Evolutionary conservation across 345 rosid species (phyloP).

Genomic region (Bretschneidera sinensis): DNA sequence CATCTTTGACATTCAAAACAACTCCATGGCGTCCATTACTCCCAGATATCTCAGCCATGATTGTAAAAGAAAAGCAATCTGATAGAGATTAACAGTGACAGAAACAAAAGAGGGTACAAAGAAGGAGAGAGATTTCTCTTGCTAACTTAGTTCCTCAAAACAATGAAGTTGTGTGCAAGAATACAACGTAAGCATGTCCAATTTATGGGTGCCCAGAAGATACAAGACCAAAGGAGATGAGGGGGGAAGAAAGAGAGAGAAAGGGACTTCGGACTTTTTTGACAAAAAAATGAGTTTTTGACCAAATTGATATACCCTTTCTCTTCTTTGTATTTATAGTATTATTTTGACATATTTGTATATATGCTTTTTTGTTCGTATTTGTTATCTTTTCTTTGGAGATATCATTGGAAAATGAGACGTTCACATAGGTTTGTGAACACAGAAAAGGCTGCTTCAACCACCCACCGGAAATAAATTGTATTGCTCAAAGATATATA

Average conservation of each 20-base stretch:
- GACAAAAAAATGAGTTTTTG: background rate
- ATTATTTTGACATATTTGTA: too few relatives aligned
- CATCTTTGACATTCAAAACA: constrained; percentile 45
- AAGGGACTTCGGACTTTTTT: background rate
- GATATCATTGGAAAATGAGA: constrained; percentile 36
- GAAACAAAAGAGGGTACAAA: background rate
- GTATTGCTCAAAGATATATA: too few relatives aligned
- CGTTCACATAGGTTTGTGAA: background rate
- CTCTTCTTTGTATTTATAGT: too few relatives aligned
- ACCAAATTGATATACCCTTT: too few relatives aligned
- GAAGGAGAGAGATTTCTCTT: background rate
- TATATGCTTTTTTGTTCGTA: too few relatives aligned
- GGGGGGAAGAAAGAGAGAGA: background rate
- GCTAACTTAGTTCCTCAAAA: too few relatives aligned
- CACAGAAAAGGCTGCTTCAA: constrained; percentile 19
- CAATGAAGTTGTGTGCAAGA: background rate
- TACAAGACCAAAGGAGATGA: too few relatives aligned
- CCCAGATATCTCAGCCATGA: constrained; percentile 47
- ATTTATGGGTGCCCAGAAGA: constrained; percentile 7
- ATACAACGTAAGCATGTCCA: background rate
- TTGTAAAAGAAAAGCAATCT: background rate
- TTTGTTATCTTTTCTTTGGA: too few relatives aligned
- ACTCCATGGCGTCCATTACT: constrained; percentile 38
- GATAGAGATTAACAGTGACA: background rate
- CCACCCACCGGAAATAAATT: constrained; percentile 34